These are phyloP conservation scores for Hypoxylon cercidicola DNA, from an alignment of 495 filamentous ascomycete species.

Conservation along the genomic window DNA sequence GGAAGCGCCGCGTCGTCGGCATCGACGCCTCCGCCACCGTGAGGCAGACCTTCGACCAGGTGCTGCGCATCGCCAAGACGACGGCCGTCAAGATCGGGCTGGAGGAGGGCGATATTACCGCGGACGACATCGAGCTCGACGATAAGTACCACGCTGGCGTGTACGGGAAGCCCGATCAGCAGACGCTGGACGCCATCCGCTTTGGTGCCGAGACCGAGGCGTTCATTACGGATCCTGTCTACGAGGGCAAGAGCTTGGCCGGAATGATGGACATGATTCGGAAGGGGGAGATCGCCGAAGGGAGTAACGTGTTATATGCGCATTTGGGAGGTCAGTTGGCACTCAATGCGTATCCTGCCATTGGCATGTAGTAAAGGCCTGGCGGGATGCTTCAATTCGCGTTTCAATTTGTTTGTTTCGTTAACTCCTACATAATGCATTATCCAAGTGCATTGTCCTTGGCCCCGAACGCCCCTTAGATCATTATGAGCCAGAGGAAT, in stretches of 20 bases:
- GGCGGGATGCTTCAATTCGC: conserved; percentile 3
- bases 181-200: conserved; percentile 69
- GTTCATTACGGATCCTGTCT: conserved; percentile 75
- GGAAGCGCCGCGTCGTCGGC: conserved; percentile 63
- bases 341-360: conserved; percentile 63
- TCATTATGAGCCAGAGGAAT: too few species aligned
- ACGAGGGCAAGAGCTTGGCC: conserved; percentile 73
- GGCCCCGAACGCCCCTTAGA: too few species aligned
- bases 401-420: conserved; percentile 15
- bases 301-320: conserved; percentile 69
- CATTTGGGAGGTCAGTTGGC: conserved; percentile 73
- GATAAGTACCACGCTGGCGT: conserved; percentile 69
- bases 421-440: conserved; percentile 7
- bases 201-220: conserved; percentile 70
- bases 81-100: conserved; percentile 69
- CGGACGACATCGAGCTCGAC: conserved; percentile 66
- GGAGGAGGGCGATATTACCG: conserved; percentile 62
- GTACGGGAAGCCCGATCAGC: conserved; percentile 67
- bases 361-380: conserved; percentile 13
- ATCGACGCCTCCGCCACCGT: conserved; percentile 71
- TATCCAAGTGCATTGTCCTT: too few species aligned
- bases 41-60: conserved; percentile 64
- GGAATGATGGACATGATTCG: conserved; percentile 72
- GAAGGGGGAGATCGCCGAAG: conserved; percentile 61
- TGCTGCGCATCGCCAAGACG: conserved; percentile 67